These are phyloP conservation scores for Corchorus olitorius DNA, from an alignment of 345 rosid genomes.

Conservation along the genomic window DNA sequence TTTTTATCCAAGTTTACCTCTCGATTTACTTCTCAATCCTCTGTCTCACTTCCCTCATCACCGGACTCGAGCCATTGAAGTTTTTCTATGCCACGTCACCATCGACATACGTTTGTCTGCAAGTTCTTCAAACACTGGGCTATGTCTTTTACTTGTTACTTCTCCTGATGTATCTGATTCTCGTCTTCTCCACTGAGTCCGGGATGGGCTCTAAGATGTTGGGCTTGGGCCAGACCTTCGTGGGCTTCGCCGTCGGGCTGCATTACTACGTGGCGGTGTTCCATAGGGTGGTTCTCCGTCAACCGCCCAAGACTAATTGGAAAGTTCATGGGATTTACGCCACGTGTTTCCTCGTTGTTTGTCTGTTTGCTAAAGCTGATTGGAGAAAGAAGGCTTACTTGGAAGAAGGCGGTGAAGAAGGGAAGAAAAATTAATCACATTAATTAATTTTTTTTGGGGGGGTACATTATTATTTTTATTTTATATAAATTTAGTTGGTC, in stretches of 20 bases:
- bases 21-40: conserved; percentile 93
- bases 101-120: conserved; percentile 69
- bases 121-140: conserved; percentile 76
- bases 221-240: conserved; percentile 70
- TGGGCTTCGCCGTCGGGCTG: conserved; percentile 77
- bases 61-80: conserved; percentile 83
- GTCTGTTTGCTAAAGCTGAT: conserved; percentile 68
- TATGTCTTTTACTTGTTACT: conserved; percentile 74
- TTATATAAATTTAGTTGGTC: conserved; percentile 1
- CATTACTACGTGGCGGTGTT: conserved; percentile 92
- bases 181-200: conserved; percentile 71
- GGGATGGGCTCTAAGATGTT: conserved; percentile 63
- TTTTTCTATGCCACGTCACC: conserved; percentile 80
- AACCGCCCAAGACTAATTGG: conserved; percentile 93
- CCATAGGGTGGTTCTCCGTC: conserved; percentile 76
- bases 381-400: conserved; percentile 87
- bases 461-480: not conserved
- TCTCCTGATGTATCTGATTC: conserved; percentile 73
- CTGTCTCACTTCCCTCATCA: conserved; percentile 63
- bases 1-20: conserved; percentile 90
- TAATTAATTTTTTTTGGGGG: not conserved
- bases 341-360: conserved; percentile 79
- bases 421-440: conserved; percentile 66
- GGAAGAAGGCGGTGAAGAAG: conserved; percentile 92
- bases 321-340: conserved; percentile 86